Percentiles rank a stretch among this genome's conserved stretches.
Conservation (phyloP, 768 basidiomycete genomes). For the Podaxis sp. region DNA sequence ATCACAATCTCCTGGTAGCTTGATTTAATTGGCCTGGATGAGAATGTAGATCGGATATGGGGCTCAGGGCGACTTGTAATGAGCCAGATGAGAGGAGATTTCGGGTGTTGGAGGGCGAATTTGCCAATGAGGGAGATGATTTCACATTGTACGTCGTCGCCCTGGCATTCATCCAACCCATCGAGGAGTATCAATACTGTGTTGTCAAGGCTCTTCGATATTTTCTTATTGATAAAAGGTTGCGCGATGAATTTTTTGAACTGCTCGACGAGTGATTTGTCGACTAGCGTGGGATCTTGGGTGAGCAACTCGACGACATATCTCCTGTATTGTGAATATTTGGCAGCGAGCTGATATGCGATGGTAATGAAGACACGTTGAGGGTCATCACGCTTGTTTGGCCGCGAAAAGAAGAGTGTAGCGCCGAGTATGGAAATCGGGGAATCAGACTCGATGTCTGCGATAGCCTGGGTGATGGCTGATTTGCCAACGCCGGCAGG, state of each 20-base stretch:
- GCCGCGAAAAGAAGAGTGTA: background rate
- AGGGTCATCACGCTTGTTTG: background rate
- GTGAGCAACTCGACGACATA: constrained; percentile 12
- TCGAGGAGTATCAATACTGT: constrained; percentile 19
- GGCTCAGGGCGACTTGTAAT: constrained; percentile 27
- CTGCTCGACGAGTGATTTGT: constrained; percentile 16
- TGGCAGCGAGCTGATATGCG: constrained; percentile 21
- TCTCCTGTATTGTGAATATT: background rate
- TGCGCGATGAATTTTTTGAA: constrained; percentile 15
- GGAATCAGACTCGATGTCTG: background rate
- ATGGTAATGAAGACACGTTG: constrained; percentile 13
- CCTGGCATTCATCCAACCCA: constrained; percentile 26
- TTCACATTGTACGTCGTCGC: constrained; percentile 10
- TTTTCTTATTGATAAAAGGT: constrained; percentile 3
- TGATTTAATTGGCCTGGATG: background rate
- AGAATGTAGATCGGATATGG: constrained; percentile 15
- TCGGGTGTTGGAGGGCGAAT: background rate
- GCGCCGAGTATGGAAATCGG: background rate
- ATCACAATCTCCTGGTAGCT: constrained; percentile 1
- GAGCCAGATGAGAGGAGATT: constrained; percentile 21
- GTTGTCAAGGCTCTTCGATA: background rate
- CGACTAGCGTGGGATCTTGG: constrained; percentile 5
- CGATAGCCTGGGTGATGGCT: constrained; percentile 1
- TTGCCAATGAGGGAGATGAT: constrained; percentile 16
- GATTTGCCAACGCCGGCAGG: constrained; percentile 3